Evolutionary conservation across 2,329 filamentous ascomycete species (phyloP).

Genomic region (Calonectria crousiana): DNA sequence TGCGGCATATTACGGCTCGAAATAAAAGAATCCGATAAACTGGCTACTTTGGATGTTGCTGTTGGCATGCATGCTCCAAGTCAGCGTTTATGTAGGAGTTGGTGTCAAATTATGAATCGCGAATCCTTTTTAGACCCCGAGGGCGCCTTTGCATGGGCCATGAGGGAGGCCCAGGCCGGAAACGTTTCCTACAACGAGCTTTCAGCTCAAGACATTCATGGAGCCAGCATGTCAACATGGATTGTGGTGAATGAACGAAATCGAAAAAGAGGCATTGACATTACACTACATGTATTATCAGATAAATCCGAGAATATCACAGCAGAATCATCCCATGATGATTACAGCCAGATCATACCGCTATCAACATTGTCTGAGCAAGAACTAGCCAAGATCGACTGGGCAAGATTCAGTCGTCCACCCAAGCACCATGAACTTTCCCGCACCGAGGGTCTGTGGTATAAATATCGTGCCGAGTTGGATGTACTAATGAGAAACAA

Average conservation of each 20-base stretch:
- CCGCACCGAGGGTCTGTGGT: neutral
- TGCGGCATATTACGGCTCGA: constrained; percentile 7
- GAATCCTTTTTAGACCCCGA: neutral
- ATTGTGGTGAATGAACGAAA: neutral
- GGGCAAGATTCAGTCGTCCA: neutral
- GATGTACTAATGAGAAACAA: neutral
- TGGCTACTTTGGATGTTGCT: neutral
- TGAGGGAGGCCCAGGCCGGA: constrained; percentile 1
- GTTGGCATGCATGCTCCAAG: constrained; percentile 7
- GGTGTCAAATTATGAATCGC: constrained; percentile 5
- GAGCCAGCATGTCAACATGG: neutral
- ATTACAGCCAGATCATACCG: neutral
- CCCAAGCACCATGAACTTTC: neutral
- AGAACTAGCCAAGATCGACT: neutral
- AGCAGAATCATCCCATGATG: neutral
- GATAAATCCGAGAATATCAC: neutral
- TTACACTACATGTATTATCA: constrained; percentile 7
- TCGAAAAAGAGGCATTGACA: constrained; percentile 5
- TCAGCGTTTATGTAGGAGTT: neutral
- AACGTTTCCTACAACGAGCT: neutral
- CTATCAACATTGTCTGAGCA: neutral
- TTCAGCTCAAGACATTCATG: constrained; percentile 10
- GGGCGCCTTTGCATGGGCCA: neutral
- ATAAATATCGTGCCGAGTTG: neutral
- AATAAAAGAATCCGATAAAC: neutral